Conservation (phyloP, 176 grass and related monocot species). For the Triticum urartu region DNA sequence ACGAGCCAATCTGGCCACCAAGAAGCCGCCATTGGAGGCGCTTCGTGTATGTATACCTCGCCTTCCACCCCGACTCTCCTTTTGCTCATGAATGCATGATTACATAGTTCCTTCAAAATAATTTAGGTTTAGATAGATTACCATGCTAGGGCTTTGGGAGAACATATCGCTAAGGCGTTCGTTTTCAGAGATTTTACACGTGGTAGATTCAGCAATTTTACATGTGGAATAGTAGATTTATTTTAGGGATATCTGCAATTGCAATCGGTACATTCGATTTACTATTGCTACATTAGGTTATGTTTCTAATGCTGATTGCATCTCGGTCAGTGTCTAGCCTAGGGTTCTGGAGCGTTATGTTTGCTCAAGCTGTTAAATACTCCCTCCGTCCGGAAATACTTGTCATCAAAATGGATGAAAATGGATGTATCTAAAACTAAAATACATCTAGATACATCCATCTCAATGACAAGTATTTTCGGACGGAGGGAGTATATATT, state of each 20-base stretch:
- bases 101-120: too few species aligned
- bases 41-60: constrained; percentile 15
- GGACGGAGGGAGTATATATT: background rate
- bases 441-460: too few species aligned
- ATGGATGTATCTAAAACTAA: too few species aligned
- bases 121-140: too few species aligned
- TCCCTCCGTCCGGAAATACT: too few species aligned
- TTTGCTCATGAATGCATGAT: too few species aligned
- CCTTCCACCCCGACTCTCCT: background rate
- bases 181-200: too few species aligned
- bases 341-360: background rate
- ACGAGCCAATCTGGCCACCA: background rate
- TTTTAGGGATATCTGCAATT: background rate
- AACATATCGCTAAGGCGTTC: too few species aligned
- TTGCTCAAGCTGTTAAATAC: constrained; percentile 16
- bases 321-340: background rate
- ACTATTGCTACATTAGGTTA: background rate
- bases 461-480: too few species aligned
- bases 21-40: background rate
- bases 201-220: background rate
- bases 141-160: too few species aligned
- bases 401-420: too few species aligned
- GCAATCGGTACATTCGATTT: background rate
- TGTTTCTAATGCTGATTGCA: constrained; percentile 1
- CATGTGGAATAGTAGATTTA: background rate